phyloP scores from a whole-genome alignment of 805 yeast species.

The Yamadazyma tumulicola region DNA sequence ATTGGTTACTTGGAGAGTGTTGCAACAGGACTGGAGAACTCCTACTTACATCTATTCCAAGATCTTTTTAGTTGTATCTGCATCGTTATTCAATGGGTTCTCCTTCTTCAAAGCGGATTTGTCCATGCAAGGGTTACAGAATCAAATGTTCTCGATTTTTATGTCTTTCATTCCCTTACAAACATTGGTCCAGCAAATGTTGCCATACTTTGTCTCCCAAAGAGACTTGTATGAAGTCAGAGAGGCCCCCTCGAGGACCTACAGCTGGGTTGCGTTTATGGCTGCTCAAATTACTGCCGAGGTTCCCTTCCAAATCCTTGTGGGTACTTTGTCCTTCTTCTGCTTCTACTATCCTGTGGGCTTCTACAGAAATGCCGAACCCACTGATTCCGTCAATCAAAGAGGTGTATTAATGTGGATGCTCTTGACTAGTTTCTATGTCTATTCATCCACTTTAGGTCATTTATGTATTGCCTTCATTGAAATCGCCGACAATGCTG shows the following conservation, averaged over 20 bases:
- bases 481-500: constrained; percentile 33
- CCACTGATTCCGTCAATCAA: constrained; percentile 34
- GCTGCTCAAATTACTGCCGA: constrained; percentile 42
- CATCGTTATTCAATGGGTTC: constrained; percentile 70
- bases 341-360: constrained; percentile 63
- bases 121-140: constrained; percentile 60
- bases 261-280: constrained; percentile 41
- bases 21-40: constrained; percentile 48
- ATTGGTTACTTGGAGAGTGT: constrained; percentile 27
- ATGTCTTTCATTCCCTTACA: constrained; percentile 39
- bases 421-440: constrained; percentile 20
- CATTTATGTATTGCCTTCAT: constrained; percentile 27
- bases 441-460: constrained; percentile 26
- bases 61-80: constrained; percentile 47
- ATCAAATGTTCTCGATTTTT: constrained; percentile 55
- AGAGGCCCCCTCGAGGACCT: constrained; percentile 43
- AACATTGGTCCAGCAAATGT: constrained; percentile 39
- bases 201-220: constrained; percentile 41
- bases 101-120: constrained; percentile 61
- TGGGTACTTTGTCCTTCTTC: constrained; percentile 41
- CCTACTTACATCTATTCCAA: constrained; percentile 63
- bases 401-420: constrained; percentile 41
- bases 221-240: constrained; percentile 47
- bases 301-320: constrained; percentile 42
- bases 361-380: constrained; percentile 46